A percentile compares a stretch with the other conserved stretches of the same genome.
These are phyloP conservation scores for Penicillium pulvis DNA, from an alignment of 495 filamentous ascomycete genomes.

Conservation along the genomic window DNA sequence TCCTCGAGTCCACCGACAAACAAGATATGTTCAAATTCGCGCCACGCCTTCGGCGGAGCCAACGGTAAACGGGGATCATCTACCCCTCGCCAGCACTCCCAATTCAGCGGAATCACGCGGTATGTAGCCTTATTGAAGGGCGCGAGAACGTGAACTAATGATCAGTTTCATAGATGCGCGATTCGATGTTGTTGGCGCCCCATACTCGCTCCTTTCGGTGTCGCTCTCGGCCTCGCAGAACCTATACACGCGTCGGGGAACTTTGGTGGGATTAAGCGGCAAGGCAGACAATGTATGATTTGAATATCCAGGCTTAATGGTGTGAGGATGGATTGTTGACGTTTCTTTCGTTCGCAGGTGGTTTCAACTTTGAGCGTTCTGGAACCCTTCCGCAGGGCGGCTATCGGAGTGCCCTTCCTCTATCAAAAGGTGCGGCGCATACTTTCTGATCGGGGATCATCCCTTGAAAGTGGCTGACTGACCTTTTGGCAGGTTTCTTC, in stretches of 20 bases:
- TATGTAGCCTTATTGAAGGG: conserved; percentile 17
- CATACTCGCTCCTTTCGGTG: conserved; percentile 90
- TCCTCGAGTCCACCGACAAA: conserved; percentile 34
- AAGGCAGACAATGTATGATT: conserved; percentile 80
- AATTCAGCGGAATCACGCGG: conserved; percentile 45
- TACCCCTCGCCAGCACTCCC: conserved; percentile 44
- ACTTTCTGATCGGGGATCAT: neutral
- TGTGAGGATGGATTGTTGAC: neutral
- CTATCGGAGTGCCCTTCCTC: conserved; percentile 85
- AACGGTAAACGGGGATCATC: conserved; percentile 38
- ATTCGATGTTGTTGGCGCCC: conserved; percentile 88
- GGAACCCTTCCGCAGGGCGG: conserved; percentile 73
- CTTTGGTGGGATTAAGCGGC: conserved; percentile 85
- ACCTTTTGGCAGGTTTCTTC: conserved; percentile 63
- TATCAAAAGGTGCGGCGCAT: conserved; percentile 68
- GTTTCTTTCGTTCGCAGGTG: conserved; percentile 45
- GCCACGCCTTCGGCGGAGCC: conserved; percentile 42
- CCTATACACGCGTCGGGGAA: conserved; percentile 87
- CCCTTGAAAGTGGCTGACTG: neutral
- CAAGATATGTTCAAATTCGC: conserved; percentile 48
- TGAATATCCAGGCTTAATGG: neutral
- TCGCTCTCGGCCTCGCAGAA: conserved; percentile 89
- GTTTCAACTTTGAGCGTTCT: conserved; percentile 88
- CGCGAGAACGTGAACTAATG: conserved; percentile 2
- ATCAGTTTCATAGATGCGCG: conserved; percentile 67